Evolutionary conservation across 208 protist genomes (phyloP), one percentile per base, ranked within the genome.

Genomic region (Trypanosoma congolense): DNA sequence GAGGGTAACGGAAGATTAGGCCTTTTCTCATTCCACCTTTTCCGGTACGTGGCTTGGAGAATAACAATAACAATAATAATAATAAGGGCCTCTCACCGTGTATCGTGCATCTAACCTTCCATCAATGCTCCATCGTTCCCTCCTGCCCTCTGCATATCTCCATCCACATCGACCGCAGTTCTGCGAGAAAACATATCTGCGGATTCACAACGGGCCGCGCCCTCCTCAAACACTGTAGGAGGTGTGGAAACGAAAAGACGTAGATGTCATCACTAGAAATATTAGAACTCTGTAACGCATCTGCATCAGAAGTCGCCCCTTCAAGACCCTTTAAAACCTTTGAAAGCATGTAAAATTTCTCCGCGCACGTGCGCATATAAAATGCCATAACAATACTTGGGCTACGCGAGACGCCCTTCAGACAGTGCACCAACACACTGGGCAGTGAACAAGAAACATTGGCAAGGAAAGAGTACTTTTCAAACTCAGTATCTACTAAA

Each of bases 351-450:
- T 55, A 51, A 56, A 76, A 54, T 3, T 57, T 24, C 26, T 16
- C 21, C 21, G 30, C 18, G 46, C 36, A 75, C 29, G 52, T 75
- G 8, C 52, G 46, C 30, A 75, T 19, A 24, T 77, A 70, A 73
- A 90, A 94, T 22, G 71, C 56, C 47, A 84, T 56, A 38, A 92
- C 76, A 12, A 90, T 66, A 40, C 68, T 82, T 8, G 79, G 68
- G 52, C 87, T 95, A 25, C 87, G 75, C 19, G 83, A 92, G 9
- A 80, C 72, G 14, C 87, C 87, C 29, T 80, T 70, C 33, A 79
- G 44, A 48, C 87, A 95, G 56, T 95, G 87, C 33, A 95, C 77
- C n/a, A 95, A 33, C 35, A 91, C 73, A 31, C 66, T 64, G 18
- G 76, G 76, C 4, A 61, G 19, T 26, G 35, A 30, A 48, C 22